Conservation (phyloP, 441 rosid species). For the Eutrema salsugineum region DNA sequence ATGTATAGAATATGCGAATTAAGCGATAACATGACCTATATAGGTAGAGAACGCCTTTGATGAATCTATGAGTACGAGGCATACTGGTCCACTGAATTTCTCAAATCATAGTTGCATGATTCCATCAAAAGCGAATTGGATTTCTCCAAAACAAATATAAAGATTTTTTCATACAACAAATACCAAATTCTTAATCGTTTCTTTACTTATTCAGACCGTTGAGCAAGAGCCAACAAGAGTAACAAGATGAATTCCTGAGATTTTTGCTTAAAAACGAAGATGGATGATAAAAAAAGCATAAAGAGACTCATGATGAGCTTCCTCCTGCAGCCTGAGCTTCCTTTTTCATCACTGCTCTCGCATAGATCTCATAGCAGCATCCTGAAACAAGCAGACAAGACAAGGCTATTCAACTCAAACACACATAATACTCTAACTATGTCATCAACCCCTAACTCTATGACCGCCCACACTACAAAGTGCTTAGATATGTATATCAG, state of each 20-base stretch:
- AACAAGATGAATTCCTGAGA: background rate
- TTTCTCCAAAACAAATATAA: slow-evolving; percentile 8
- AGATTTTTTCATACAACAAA: background rate
- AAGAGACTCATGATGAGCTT: slow-evolving; percentile 30
- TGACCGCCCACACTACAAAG: background rate
- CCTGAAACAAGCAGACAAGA: slow-evolving; percentile 43
- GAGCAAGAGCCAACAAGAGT: slow-evolving; percentile 3
- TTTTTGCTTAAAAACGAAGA: background rate
- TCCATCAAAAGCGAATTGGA: background rate
- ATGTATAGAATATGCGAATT: background rate
- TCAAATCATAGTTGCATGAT: background rate
- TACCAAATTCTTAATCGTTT: background rate
- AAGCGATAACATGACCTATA: background rate
- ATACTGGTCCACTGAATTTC: background rate
- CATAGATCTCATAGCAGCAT: slow-evolving; percentile 92
- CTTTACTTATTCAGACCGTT: slow-evolving; percentile 13
- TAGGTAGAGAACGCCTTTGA: background rate
- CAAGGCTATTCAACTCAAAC: background rate
- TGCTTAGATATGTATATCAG: background rate
- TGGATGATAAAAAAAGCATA: slow-evolving; percentile 15
- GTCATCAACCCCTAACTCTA: background rate
- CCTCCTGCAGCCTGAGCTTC: slow-evolving; percentile 51
- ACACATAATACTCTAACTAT: background rate
- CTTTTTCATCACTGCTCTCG: slow-evolving; percentile 59
- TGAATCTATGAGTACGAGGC: background rate